Conservation (phyloP, 1,284 basidiomycete species). For the Ceratobasidium sp. region DNA sequence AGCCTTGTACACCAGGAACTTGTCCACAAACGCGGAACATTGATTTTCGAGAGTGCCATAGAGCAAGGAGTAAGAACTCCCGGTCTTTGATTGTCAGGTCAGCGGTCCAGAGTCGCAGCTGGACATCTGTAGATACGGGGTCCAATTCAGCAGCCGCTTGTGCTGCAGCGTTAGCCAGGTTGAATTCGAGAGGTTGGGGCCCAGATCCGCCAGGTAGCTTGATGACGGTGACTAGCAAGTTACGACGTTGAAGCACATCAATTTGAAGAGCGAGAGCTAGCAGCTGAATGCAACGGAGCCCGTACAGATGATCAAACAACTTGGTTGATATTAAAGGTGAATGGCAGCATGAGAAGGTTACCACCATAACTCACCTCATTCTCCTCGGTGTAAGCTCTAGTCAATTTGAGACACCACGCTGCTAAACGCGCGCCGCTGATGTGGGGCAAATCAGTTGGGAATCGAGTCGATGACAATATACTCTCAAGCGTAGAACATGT, state of each 20-base stretch:
- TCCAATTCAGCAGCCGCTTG: neutral
- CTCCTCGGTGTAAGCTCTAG: neutral
- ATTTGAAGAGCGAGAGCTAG: slow-evolving; percentile 3
- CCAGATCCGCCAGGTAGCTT: too few species aligned
- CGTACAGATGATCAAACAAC: slow-evolving; percentile 23
- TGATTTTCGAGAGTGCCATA: neutral
- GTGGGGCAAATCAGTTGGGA: neutral
- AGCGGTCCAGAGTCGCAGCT: neutral
- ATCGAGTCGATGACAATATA: neutral
- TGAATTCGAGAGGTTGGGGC: neutral
- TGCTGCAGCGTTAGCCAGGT: neutral
- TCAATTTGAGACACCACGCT: neutral
- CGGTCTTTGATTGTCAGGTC: neutral
- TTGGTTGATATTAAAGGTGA: neutral
- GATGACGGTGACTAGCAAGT: neutral
- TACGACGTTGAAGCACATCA: neutral
- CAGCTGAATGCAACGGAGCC: slow-evolving; percentile 2
- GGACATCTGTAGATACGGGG: neutral
- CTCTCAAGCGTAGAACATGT: slow-evolving; percentile 11
- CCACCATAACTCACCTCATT: slow-evolving; percentile 1
- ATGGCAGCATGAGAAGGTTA: neutral
- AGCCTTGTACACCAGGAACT: slow-evolving; percentile 17
- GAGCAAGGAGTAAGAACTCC: neutral
- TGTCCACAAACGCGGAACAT: neutral
- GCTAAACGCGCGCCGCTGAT: neutral